Percentiles rank a stretch among this genome's conserved stretches.
Conservation (phyloP, 176 grass and related monocot species). For the Oropetium thomaeum region DNA sequence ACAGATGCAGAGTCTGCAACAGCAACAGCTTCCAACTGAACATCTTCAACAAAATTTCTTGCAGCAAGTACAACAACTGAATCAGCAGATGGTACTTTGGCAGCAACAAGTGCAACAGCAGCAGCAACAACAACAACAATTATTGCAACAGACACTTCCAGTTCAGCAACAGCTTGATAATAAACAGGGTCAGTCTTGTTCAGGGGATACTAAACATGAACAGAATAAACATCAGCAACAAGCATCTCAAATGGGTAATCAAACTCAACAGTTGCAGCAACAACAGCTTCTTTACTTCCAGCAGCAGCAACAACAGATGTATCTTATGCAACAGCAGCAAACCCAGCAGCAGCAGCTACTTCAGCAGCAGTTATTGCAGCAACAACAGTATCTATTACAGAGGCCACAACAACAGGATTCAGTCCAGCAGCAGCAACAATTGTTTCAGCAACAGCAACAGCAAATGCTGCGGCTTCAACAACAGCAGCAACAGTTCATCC, state of each 20-base stretch:
- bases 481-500: constrained; percentile 48
- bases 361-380: constrained; percentile 50
- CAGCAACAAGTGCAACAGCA: constrained; percentile 68
- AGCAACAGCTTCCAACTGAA: constrained; percentile 63
- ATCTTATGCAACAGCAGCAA: constrained; percentile 54
- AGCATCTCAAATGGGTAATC: constrained; percentile 40
- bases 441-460: constrained; percentile 56
- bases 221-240: constrained; percentile 41
- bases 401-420: constrained; percentile 24
- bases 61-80: constrained; percentile 50
- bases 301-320: constrained; percentile 46
- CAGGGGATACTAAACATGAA: constrained; percentile 33
- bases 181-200: constrained; percentile 26
- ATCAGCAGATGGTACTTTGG: constrained; percentile 67
- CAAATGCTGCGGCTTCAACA: constrained; percentile 52
- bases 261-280: constrained; percentile 55
- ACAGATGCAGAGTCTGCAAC: constrained; percentile 64
- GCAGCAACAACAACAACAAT: constrained; percentile 40
- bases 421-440: constrained; percentile 48
- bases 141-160: constrained; percentile 34
- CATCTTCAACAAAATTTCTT: constrained; percentile 54
- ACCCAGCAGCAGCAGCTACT: constrained; percentile 43
- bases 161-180: constrained; percentile 50
- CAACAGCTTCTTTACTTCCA: constrained; percentile 67
- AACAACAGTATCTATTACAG: constrained; percentile 37